These are phyloP conservation scores for Eragrostis tef DNA, from an alignment of 202 grass and related monocot genomes.

Conservation along the genomic window DNA sequence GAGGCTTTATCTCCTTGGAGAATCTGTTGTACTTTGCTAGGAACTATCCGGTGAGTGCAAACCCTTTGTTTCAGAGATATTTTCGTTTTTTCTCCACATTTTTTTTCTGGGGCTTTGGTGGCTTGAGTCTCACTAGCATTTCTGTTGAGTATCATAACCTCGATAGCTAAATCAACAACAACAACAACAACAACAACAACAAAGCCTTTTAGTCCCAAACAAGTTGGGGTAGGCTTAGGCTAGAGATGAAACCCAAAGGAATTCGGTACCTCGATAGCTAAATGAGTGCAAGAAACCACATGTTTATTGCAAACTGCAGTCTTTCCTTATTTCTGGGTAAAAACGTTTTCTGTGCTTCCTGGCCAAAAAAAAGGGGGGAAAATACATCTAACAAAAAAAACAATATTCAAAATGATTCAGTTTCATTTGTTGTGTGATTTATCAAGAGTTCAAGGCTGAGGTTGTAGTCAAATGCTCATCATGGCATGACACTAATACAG, in stretches of 20 bases:
- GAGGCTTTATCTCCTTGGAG: slow-evolving; percentile 98
- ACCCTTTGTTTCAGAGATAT: slow-evolving; percentile 29
- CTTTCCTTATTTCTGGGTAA: slow-evolving; percentile 20
- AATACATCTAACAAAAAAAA: slow-evolving; percentile 3
- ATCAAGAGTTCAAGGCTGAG: slow-evolving; percentile 32
- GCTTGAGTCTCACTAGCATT: background rate
- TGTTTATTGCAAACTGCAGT: background rate
- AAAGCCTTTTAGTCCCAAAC: no score
- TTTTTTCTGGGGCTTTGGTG: slow-evolving; percentile 8
- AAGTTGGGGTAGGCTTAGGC: no score
- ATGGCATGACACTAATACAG: background rate
- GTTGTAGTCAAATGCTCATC: slow-evolving; percentile 11
- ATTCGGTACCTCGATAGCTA: background rate
- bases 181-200: no score
- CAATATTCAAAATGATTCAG: background rate
- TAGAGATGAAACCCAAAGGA: no score
- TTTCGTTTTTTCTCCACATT: background rate
- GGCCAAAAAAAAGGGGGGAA: background rate
- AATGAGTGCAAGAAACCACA: background rate
- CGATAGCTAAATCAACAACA: background rate
- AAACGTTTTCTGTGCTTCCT: background rate
- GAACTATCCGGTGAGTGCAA: slow-evolving; percentile 76
- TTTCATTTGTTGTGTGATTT: slow-evolving; percentile 15
- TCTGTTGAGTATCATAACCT: slow-evolving; percentile 5
- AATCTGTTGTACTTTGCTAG: slow-evolving; percentile 91